Percentiles rank a stretch among this genome's conserved stretches.
Evolutionary conservation across 148 eudicot genomes (phyloP).

Genomic region (Chenopodium album): DNA sequence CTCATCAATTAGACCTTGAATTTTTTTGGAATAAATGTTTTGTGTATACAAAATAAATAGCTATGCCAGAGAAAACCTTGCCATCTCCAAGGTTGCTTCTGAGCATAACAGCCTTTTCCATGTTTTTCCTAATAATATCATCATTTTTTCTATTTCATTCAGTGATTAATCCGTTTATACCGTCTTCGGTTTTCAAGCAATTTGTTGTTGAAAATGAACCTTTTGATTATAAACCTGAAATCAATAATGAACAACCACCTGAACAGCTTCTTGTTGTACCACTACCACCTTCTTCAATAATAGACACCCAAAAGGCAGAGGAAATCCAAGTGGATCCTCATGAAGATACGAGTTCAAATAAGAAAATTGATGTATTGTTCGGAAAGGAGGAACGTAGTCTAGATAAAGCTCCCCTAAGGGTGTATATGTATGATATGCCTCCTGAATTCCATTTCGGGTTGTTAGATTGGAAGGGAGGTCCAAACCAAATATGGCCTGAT

Average conservation of each 20-base stretch:
- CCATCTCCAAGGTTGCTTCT: conserved; percentile 51
- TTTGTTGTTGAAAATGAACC: conserved; percentile 39
- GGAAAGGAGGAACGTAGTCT: conserved; percentile 31
- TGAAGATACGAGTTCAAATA: conserved; percentile 3
- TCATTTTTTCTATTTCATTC: conserved; percentile 56
- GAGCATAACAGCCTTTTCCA: conserved; percentile 45
- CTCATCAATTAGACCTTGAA: conserved; percentile 6
- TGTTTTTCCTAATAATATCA: conserved; percentile 49
- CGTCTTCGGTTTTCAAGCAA: conserved; percentile 44
- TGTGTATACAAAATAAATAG: conserved; percentile 19
- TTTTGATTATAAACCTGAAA: conserved; percentile 17
- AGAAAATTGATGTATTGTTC: conserved; percentile 10
- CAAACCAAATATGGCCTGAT: conserved; percentile 68
- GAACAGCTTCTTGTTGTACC: conserved; percentile 2
- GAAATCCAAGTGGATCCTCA: conserved; percentile 17
- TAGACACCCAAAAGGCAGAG: conserved; percentile 5
- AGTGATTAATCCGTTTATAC: conserved; percentile 40
- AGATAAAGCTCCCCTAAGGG: conserved; percentile 51
- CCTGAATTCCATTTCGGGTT: conserved; percentile 85
- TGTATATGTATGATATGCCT: conserved; percentile 89
- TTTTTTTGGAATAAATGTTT: conserved; percentile 24
- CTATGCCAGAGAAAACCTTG: conserved; percentile 55
- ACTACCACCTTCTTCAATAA: conserved; percentile 13
- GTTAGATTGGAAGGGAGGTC: conserved; percentile 63
- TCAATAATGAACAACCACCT: conserved; percentile 6